A percentile compares a stretch with the other conserved stretches of the same genome.
Conservation (phyloP, 192 early-diverging fungal genomes). For the Podila horticola region DNA sequence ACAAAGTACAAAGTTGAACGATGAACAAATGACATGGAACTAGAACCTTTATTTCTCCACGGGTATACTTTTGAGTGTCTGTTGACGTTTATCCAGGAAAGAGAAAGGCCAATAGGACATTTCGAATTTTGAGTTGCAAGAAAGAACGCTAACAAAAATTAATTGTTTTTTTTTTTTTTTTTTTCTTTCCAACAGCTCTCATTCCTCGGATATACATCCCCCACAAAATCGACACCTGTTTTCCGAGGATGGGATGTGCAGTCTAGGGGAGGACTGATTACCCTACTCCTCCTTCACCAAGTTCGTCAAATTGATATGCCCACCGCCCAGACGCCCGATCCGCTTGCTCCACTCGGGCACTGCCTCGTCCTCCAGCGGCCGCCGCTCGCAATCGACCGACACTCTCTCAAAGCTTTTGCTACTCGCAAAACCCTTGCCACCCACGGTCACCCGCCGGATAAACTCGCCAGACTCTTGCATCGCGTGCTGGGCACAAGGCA, state of each 20-base stretch:
- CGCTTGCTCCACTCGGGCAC: constrained; percentile 34
- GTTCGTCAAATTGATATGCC: constrained; percentile 5
- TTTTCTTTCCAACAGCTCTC: no score
- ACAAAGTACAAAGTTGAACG: not conserved
- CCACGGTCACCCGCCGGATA: constrained; percentile 16
- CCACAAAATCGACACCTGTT: no score
- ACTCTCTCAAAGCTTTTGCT: constrained; percentile 25
- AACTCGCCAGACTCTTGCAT: constrained; percentile 28
- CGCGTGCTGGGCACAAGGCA: constrained; percentile 19
- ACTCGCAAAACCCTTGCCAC: not conserved
- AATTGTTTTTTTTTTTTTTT: no score
- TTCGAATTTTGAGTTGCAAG: no score
- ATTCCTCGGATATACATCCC: no score
- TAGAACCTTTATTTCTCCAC: no score
- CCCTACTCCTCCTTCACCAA: not conserved
- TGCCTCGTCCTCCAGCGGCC: constrained; percentile 29
- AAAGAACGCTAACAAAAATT: no score
- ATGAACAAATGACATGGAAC: not conserved
- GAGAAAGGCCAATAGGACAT: no score
- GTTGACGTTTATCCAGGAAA: no score
- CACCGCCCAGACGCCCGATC: constrained; percentile 39
- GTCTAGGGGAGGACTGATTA: no score
- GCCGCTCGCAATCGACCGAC: constrained; percentile 8
- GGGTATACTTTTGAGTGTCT: no score
- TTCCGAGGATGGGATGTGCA: no score